Evolutionary conservation across 2,329 filamentous ascomycete genomes (phyloP).

Genomic region (Achaetomium macrosporum): DNA sequence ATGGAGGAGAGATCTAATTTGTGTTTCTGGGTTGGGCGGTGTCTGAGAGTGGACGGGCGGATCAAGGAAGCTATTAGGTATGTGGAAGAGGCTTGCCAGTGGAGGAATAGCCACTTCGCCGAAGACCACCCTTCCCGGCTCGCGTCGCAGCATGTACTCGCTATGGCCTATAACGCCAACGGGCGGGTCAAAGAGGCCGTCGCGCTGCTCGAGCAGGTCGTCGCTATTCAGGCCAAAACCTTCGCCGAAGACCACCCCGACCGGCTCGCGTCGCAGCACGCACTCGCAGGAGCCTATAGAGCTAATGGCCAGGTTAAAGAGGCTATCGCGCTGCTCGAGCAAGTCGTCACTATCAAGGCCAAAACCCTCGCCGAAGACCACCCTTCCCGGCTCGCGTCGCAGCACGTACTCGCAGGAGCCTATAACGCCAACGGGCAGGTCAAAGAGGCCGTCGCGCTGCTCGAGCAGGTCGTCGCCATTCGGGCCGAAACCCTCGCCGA

Average conservation of each 20-base stretch:
- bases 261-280: conserved; percentile 17
- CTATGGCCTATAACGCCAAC: conserved; percentile 13
- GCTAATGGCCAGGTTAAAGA: conserved; percentile 1
- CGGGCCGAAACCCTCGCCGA: neutral
- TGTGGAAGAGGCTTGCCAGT: conserved; percentile 11
- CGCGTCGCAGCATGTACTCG: conserved; percentile 1
- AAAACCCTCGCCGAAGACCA: conserved; percentile 13
- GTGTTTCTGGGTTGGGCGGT: conserved; percentile 17
- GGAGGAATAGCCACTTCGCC: conserved; percentile 3
- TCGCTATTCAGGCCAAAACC: conserved; percentile 16
- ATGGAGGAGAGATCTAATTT: conserved; percentile 21
- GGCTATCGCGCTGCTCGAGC: conserved; percentile 19
- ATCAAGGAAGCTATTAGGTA: conserved; percentile 12
- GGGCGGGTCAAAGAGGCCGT: conserved; percentile 24
- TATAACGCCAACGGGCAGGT: neutral
- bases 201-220: conserved; percentile 23
- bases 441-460: neutral
- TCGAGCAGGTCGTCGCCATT: neutral
- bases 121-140: conserved; percentile 9
- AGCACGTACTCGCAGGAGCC: conserved; percentile 8
- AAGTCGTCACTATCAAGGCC: conserved; percentile 18
- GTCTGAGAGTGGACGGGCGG: conserved; percentile 21
- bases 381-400: conserved; percentile 18
- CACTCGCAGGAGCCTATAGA: conserved; percentile 6
- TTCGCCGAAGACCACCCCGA: conserved; percentile 17